These are phyloP conservation scores for Physcomitrellopsis africana DNA, from an alignment of 225 moss, liverwort and hornwort genomes.

Conservation along the genomic window DNA sequence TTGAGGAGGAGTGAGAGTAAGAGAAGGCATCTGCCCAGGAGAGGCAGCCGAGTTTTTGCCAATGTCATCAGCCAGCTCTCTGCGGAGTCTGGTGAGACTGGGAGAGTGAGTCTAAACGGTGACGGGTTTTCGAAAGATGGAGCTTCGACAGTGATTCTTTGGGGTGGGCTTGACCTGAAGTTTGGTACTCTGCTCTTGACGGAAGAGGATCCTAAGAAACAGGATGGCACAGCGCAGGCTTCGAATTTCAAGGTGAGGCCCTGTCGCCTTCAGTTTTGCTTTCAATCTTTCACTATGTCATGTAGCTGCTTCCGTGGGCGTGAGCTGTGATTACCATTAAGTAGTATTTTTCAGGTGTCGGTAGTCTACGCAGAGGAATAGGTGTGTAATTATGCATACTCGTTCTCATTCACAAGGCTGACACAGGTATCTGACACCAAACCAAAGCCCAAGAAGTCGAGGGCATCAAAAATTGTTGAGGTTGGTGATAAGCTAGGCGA, in stretches of 20 bases:
- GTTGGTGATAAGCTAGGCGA: not conserved
- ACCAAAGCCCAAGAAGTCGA: slow-evolving; percentile 28
- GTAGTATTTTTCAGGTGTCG: too few relatives aligned
- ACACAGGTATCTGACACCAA: slow-evolving; percentile 33
- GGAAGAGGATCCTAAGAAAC: slow-evolving; percentile 11
- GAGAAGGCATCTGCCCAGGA: not conserved
- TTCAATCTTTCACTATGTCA: not conserved
- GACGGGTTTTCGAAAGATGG: slow-evolving; percentile 28
- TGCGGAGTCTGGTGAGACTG: slow-evolving; percentile 25
- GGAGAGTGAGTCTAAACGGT: too few relatives aligned
- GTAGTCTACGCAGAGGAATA: not conserved
- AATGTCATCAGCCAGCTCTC: slow-evolving; percentile 28
- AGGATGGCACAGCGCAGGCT: slow-evolving; percentile 3
- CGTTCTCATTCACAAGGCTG: slow-evolving; percentile 1
- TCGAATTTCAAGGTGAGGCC: slow-evolving; percentile 36
- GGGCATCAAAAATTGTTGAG: slow-evolving; percentile 27
- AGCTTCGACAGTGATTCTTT: not conserved
- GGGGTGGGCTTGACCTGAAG: slow-evolving; percentile 1
- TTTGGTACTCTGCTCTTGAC: not conserved
- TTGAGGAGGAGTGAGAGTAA: too few relatives aligned
- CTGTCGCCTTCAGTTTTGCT: not conserved
- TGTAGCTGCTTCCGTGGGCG: not conserved
- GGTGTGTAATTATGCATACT: slow-evolving; percentile 6
- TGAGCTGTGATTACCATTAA: too few relatives aligned
- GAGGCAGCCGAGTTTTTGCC: slow-evolving; percentile 18